phyloP scores from a whole-genome alignment of 331 rosid species.

The Quercus phellos region DNA sequence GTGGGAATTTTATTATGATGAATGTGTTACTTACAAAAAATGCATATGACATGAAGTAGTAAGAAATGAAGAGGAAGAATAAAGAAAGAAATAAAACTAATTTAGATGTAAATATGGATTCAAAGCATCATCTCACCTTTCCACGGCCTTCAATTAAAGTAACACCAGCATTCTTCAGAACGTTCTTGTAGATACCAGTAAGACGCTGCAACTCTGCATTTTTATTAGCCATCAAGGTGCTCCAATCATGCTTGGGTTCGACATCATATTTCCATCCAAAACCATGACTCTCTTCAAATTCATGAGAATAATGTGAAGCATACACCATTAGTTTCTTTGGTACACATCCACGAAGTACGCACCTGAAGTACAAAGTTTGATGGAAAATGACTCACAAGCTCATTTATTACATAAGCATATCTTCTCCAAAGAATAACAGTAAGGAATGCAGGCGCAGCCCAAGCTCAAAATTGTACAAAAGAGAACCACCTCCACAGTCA shows the following conservation, averaged over 20 bases:
- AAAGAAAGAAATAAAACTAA: neutral
- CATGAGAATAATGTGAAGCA: constrained; percentile 79
- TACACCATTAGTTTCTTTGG: constrained; percentile 89
- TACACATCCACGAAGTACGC: constrained; percentile 97
- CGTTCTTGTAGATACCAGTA: constrained; percentile 79
- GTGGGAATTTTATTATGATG: neutral
- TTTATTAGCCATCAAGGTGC: constrained; percentile 85
- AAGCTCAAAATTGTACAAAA: neutral
- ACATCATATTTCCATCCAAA: constrained; percentile 88
- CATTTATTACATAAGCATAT: neutral
- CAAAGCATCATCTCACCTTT: constrained; percentile 47
- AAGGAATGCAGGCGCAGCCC: neutral
- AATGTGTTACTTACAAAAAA: neutral
- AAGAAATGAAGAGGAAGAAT: neutral
- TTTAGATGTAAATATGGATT: neutral
- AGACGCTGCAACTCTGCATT: constrained; percentile 95
- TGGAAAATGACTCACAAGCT: neutral
- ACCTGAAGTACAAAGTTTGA: constrained; percentile 38
- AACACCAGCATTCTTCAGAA: constrained; percentile 59
- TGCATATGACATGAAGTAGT: neutral
- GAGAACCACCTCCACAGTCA: neutral
- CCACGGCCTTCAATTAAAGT: constrained; percentile 90
- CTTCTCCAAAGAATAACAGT: neutral
- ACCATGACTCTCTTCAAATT: constrained; percentile 90
- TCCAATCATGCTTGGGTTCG: constrained; percentile 94